Conservation (phyloP, 108 stramenopile genomes). For the Nitzschia putrida region DNA sequence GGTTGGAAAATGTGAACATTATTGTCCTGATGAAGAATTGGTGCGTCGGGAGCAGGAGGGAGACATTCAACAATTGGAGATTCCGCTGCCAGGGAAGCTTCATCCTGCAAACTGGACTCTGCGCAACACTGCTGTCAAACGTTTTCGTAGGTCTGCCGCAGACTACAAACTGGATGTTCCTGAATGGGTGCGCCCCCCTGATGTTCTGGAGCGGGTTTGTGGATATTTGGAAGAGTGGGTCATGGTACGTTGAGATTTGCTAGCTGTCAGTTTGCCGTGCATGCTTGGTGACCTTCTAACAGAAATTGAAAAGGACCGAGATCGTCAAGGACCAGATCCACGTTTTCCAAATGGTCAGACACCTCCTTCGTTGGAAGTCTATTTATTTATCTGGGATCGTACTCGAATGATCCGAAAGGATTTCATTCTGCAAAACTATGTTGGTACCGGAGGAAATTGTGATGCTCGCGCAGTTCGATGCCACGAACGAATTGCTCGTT, state of each 20-base stretch:
- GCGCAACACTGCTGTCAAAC: slow-evolving; percentile 79
- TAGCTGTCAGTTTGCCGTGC: neutral
- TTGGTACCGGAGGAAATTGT: slow-evolving; percentile 82
- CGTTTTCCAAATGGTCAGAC: slow-evolving; percentile 54
- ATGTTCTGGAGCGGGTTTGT: slow-evolving; percentile 73
- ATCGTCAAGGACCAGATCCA: slow-evolving; percentile 86
- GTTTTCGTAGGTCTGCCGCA: slow-evolving; percentile 87
- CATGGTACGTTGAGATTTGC: slow-evolving; percentile 53
- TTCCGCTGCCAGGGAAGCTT: slow-evolving; percentile 65
- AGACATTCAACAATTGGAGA: slow-evolving; percentile 84
- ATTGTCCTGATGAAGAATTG: slow-evolving; percentile 88
- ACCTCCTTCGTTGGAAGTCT: slow-evolving; percentile 81
- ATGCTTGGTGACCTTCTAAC: neutral
- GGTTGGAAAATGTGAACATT: slow-evolving; percentile 69
- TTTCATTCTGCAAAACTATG: slow-evolving; percentile 89
- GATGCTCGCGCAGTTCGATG: slow-evolving; percentile 81
- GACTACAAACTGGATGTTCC: slow-evolving; percentile 87
- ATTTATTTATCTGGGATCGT: slow-evolving; percentile 91
- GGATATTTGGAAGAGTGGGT: slow-evolving; percentile 89
- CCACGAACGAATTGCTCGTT: slow-evolving; percentile 88
- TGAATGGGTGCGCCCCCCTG: slow-evolving; percentile 82
- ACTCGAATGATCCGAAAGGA: slow-evolving; percentile 87
- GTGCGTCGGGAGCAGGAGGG: slow-evolving; percentile 69
- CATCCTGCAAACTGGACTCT: slow-evolving; percentile 82
- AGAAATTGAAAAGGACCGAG: slow-evolving; percentile 55